A percentile compares a stretch with the other conserved stretches of the same genome.
Conservation (phyloP, 176 grass and related monocot genomes). For the Saccharum officinarum region DNA sequence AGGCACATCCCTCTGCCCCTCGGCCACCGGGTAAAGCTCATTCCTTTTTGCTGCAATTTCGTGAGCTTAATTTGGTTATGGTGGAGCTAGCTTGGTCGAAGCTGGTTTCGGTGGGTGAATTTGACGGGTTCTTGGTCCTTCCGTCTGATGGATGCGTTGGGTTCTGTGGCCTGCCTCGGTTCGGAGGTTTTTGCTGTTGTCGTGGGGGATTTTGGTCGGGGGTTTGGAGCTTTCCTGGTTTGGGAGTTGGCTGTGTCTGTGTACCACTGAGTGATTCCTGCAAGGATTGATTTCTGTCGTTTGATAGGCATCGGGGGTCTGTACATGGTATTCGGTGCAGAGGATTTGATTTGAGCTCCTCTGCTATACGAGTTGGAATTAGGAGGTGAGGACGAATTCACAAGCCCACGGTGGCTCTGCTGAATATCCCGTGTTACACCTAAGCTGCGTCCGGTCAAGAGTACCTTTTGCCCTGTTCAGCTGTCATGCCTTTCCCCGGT, state of each 20-base stretch:
- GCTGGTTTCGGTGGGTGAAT: neutral
- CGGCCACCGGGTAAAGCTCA: constrained; percentile 12
- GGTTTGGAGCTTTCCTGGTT: neutral
- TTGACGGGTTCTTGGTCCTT: neutral
- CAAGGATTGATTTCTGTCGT: neutral
- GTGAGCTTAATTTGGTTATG: neutral
- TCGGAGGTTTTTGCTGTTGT: neutral
- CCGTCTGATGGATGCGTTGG: neutral
- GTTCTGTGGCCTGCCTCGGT: neutral
- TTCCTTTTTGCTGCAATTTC: neutral
- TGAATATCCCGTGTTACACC: neutral
- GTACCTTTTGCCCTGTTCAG: neutral
- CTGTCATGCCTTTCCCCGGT: neutral
- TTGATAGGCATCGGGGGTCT: neutral
- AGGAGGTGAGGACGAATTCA: neutral
- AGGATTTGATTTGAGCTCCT: constrained; percentile 3
- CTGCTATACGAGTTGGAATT: neutral
- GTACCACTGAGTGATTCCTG: neutral
- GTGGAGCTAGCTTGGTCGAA: neutral
- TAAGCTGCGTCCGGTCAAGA: too few relatives aligned
- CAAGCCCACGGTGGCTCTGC: neutral
- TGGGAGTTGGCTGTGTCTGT: neutral
- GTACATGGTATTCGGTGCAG: neutral
- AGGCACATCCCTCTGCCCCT: neutral
- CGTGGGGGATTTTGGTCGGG: neutral